phyloP scores from a whole-genome alignment of 2,329 filamentous ascomycete genomes.

The Colletotrichum cuscutae region DNA sequence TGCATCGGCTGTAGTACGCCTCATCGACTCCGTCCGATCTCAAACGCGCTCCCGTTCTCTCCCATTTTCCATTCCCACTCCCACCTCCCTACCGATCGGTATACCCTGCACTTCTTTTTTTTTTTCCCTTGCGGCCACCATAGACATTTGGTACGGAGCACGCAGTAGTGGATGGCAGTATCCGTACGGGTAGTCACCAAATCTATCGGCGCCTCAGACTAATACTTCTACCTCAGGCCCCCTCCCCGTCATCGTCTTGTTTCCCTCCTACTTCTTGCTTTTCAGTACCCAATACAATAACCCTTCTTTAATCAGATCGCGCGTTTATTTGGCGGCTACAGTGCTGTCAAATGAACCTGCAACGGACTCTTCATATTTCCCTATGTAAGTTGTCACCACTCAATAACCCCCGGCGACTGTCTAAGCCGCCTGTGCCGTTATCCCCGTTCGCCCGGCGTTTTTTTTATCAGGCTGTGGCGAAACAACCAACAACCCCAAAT shows the following conservation, averaged over 20 bases:
- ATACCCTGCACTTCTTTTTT: slow-evolving; percentile 2
- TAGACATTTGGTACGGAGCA: not conserved
- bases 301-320: slow-evolving; percentile 53
- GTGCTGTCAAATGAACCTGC: slow-evolving; percentile 99
- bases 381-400: slow-evolving; percentile 62
- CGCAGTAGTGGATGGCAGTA: too few relatives aligned
- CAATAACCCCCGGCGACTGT: not conserved
- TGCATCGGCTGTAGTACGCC: slow-evolving; percentile 18
- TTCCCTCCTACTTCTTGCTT: slow-evolving; percentile 11
- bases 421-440: not conserved
- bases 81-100: not conserved
- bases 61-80: not conserved
- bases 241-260: not conserved
- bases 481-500: slow-evolving; percentile 7
- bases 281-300: slow-evolving; percentile 39
- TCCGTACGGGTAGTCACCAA: not conserved
- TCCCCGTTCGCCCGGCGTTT: slow-evolving; percentile 12
- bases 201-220: slow-evolving; percentile 21
- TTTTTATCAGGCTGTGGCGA: slow-evolving; percentile 4
- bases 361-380: slow-evolving; percentile 70
- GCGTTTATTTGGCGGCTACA: slow-evolving; percentile 90
- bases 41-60: slow-evolving; percentile 6
- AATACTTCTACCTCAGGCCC: slow-evolving; percentile 33
- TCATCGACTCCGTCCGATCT: slow-evolving; percentile 32
- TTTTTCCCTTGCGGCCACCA: slow-evolving; percentile 2